Conservation (phyloP, 2,329 filamentous ascomycete species). For the Dothideomycetes sp. region DNA sequence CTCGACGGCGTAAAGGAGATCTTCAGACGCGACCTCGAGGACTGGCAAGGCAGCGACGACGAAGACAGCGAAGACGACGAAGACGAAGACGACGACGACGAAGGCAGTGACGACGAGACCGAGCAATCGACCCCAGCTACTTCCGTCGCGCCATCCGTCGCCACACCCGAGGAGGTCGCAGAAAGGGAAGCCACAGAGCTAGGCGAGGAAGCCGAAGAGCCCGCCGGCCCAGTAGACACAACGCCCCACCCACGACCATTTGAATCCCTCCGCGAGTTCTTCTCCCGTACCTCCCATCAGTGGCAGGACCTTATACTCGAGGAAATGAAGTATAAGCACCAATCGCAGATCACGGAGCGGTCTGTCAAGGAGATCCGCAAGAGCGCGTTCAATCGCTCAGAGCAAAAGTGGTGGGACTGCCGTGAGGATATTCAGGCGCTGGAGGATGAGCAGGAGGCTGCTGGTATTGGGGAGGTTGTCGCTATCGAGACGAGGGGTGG, state of each 20-base stretch:
- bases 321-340: slow-evolving; percentile 56
- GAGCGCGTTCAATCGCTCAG: slow-evolving; percentile 78
- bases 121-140: slow-evolving; percentile 42
- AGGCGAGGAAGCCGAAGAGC: slow-evolving; percentile 25
- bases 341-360: slow-evolving; percentile 52
- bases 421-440: slow-evolving; percentile 83
- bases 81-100: slow-evolving; percentile 39
- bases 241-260: slow-evolving; percentile 73
- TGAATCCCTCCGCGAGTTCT: slow-evolving; percentile 85
- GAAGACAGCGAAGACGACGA: slow-evolving; percentile 38
- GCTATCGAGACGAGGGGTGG: slow-evolving; percentile 64
- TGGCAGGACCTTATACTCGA: slow-evolving; percentile 86
- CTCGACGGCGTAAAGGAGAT: slow-evolving; percentile 89
- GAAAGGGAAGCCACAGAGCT: slow-evolving; percentile 37
- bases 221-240: slow-evolving; percentile 54
- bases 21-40: slow-evolving; percentile 72
- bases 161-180: slow-evolving; percentile 20
- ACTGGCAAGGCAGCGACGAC: slow-evolving; percentile 56
- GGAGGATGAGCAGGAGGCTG: slow-evolving; percentile 93
- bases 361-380: slow-evolving; percentile 86
- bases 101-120: slow-evolving; percentile 28
- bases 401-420: slow-evolving; percentile 98
- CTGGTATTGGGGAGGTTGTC: slow-evolving; percentile 89
- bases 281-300: slow-evolving; percentile 70
- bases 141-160: slow-evolving; percentile 18